phyloP scores from a whole-genome alignment of 805 yeast genomes.

The Schwanniomyces pseudopolymorphus region DNA sequence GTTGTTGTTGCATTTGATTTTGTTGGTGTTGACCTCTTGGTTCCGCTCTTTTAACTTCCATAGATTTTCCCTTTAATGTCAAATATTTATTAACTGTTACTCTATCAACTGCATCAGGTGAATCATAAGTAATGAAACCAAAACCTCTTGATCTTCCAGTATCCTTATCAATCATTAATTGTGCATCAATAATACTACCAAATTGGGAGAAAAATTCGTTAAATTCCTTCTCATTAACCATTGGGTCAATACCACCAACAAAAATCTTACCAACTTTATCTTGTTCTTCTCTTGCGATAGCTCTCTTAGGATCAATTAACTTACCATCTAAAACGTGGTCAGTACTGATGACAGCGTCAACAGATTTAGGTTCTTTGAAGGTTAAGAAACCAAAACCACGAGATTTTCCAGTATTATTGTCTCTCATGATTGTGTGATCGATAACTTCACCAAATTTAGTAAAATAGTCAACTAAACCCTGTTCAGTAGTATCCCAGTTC shows the following conservation, averaged over 20 bases:
- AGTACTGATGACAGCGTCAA: conserved; percentile 79
- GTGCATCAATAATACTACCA: conserved; percentile 93
- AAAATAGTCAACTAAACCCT: conserved; percentile 77
- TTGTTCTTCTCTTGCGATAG: conserved; percentile 96
- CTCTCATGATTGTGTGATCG: conserved; percentile 93
- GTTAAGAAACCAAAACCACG: conserved; percentile 95
- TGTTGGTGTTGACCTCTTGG: conserved; percentile 70
- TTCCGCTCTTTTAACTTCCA: conserved; percentile 83
- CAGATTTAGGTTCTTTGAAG: conserved; percentile 76
- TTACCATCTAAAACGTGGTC: conserved; percentile 94
- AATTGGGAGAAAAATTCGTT: conserved; percentile 81
- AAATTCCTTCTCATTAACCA: conserved; percentile 89
- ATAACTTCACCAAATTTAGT: conserved; percentile 83
- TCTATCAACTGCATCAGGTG: conserved; percentile 89
- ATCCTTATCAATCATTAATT: conserved; percentile 94
- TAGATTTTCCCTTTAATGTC: conserved; percentile 79
- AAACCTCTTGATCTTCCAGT: conserved; percentile 96
- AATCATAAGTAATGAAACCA: conserved; percentile 94
- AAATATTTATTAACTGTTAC: conserved; percentile 81
- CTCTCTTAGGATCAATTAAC: conserved; percentile 95
- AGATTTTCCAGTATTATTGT: conserved; percentile 79
- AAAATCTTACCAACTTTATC: conserved; percentile 95
- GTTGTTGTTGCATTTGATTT: conserved; percentile 30
- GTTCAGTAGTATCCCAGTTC: conserved; percentile 97
- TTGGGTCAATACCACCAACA: conserved; percentile 95